phyloP scores from a whole-genome alignment of 139 green algal species.

The Mesotaenium endlicherianum region DNA sequence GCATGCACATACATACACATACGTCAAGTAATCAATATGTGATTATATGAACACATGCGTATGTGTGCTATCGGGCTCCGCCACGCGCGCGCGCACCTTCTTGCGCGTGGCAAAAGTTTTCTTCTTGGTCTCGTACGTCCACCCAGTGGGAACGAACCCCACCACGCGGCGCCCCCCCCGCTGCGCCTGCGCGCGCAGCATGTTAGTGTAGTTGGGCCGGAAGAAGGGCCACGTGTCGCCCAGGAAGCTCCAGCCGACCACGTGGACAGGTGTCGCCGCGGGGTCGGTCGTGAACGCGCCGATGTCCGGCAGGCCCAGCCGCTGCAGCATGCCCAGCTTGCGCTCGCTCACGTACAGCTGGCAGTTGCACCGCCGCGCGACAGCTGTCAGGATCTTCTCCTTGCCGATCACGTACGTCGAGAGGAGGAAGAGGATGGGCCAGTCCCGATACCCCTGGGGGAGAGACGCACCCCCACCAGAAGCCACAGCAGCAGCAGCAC shows the following conservation, averaged over 20 bases:
- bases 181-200: conserved; percentile 8
- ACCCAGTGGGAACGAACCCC: conserved; percentile 88
- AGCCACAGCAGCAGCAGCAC: no score
- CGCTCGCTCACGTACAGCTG: conserved; percentile 25
- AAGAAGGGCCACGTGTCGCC: conserved; percentile 81
- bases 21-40: no score
- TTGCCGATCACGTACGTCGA: conserved; percentile 55
- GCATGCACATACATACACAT: not conserved
- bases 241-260: conserved; percentile 43
- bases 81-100: conserved; percentile 17
- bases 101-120: conserved; percentile 28
- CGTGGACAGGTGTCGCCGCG: conserved; percentile 32
- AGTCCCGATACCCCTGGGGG: no score
- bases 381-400: conserved; percentile 43
- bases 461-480: no score
- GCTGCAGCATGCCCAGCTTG: conserved; percentile 37
- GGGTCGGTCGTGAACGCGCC: conserved; percentile 44
- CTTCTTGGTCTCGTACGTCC: conserved; percentile 73
- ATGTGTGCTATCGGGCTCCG: not conserved
- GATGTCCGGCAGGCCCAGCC: conserved; percentile 17
- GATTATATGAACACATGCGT: not conserved
- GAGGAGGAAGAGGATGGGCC: conserved; percentile 43
- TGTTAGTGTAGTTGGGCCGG: conserved; percentile 79
- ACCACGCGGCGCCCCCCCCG: conserved; percentile 62
- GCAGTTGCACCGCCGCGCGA: conserved; percentile 29